Evolutionary conservation across 108 stramenopile species (phyloP).

Genomic region (Fragilaria crotonensis): DNA sequence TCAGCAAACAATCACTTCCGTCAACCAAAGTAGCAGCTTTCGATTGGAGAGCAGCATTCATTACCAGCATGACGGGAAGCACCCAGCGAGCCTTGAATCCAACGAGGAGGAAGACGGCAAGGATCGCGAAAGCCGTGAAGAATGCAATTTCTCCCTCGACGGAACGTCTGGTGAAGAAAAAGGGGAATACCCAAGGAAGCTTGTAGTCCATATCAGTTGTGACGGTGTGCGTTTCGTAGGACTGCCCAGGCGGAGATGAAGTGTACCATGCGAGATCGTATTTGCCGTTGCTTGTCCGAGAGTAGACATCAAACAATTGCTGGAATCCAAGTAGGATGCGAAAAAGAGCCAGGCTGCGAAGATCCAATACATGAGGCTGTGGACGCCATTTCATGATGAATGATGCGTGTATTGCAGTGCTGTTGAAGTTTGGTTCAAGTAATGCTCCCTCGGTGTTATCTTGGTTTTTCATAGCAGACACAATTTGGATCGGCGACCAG

Average conservation of each 20-base stretch:
- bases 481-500: too few relatives aligned
- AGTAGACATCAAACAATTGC: slow-evolving; percentile 9
- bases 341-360: slow-evolving; percentile 11
- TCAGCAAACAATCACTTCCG: slow-evolving; percentile 13
- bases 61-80: not conserved
- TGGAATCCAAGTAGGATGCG: slow-evolving; percentile 10
- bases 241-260: not conserved
- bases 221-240: slow-evolving; percentile 1
- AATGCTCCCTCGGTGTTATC: too few relatives aligned
- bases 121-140: not conserved
- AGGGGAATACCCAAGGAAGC: not conserved
- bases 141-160: slow-evolving; percentile 9
- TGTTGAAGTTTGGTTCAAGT: too few relatives aligned
- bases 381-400: not conserved
- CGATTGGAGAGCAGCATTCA: slow-evolving; percentile 4
- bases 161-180: slow-evolving; percentile 10
- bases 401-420: too few relatives aligned
- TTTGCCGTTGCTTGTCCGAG: slow-evolving; percentile 7
- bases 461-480: too few relatives aligned
- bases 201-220: not conserved
- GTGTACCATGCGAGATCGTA: slow-evolving; percentile 19
- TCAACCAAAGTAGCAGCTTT: slow-evolving; percentile 5
- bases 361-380: slow-evolving; percentile 4
- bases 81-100: slow-evolving; percentile 6
- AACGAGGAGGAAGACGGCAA: slow-evolving; percentile 6